phyloP scores from a whole-genome alignment of 2,329 filamentous ascomycete genomes.

The Pseudopithomyces chartarum region DNA sequence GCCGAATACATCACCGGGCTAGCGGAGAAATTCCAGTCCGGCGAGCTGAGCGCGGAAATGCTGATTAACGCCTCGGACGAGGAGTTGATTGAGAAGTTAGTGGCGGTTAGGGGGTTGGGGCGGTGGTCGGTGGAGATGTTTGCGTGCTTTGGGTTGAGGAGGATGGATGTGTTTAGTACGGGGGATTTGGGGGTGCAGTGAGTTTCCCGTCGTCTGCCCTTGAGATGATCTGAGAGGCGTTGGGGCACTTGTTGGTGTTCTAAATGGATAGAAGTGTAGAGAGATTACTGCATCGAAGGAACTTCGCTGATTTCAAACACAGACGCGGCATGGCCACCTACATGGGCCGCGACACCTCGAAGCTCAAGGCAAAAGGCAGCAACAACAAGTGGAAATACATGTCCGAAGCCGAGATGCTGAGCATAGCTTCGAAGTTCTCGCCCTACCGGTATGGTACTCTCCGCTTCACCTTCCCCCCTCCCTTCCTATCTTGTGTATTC shows the following conservation, averaged over 20 bases:
- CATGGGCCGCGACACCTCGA: constrained; percentile 78
- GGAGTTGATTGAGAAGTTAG: constrained; percentile 79
- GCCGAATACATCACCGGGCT: constrained; percentile 92
- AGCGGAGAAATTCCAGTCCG: constrained; percentile 76
- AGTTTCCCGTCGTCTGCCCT: constrained; percentile 32
- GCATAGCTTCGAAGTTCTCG: constrained; percentile 76
- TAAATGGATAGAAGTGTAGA: not conserved
- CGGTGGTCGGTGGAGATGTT: constrained; percentile 92
- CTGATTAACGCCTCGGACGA: constrained; percentile 82
- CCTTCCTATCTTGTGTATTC: constrained; percentile 5
- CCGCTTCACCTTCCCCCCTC: constrained; percentile 5
- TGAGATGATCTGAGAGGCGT: too few species aligned
- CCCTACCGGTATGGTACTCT: constrained; percentile 70
- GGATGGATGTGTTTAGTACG: constrained; percentile 89
- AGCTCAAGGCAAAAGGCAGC: constrained; percentile 76
- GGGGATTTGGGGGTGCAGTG: constrained; percentile 91
- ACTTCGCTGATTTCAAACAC: not conserved
- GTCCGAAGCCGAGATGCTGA: constrained; percentile 89
- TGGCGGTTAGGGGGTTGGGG: constrained; percentile 84
- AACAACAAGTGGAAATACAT: constrained; percentile 99
- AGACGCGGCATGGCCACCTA: constrained; percentile 88
- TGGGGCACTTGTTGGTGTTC: too few species aligned
- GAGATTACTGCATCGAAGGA: too few species aligned
- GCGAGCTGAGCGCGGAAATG: constrained; percentile 76
- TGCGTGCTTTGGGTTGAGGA: constrained; percentile 90